Evolutionary conservation across 805 yeast genomes (phyloP).

Genomic region (Metschnikowia aberdeeniae): DNA sequence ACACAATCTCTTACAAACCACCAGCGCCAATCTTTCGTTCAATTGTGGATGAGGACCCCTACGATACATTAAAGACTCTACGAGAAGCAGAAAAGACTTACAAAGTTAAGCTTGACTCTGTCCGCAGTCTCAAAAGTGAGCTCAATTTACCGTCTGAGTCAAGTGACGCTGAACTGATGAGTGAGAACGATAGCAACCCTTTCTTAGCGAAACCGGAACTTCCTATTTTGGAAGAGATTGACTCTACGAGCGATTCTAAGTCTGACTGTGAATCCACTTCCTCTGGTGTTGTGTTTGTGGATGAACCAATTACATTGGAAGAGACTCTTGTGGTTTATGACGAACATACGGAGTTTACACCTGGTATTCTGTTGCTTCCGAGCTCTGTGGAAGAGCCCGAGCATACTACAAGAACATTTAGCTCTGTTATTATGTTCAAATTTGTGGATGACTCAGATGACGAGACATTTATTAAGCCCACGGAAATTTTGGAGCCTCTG

Average conservation of each 20-base stretch:
- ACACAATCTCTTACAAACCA: neutral
- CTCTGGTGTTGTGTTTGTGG: neutral
- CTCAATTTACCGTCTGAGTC: conserved; percentile 6
- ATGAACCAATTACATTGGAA: conserved; percentile 10
- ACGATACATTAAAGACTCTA: conserved; percentile 9
- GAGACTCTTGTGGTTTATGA: conserved; percentile 10
- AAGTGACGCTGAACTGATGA: neutral
- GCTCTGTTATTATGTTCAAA: neutral
- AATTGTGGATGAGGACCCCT: conserved; percentile 10
- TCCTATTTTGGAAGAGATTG: conserved; percentile 9
- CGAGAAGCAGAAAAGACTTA: conserved; percentile 13
- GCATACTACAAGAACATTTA: neutral
- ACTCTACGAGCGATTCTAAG: neutral
- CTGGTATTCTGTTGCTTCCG: conserved; percentile 6
- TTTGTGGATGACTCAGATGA: conserved; percentile 4
- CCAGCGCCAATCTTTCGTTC: conserved; percentile 12
- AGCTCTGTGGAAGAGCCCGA: conserved; percentile 13
- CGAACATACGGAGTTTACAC: conserved; percentile 12
- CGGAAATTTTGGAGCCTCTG: conserved; percentile 12
- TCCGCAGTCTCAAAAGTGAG: conserved; percentile 11
- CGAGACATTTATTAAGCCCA: neutral
- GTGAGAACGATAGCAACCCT: neutral
- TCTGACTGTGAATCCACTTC: neutral
- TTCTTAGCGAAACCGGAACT: conserved; percentile 5
- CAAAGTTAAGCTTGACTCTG: conserved; percentile 13